Base-by-base conservation (phyloP, 1,284 basidiomycete species). In the Singerocomus rubriflavus region DNA sequence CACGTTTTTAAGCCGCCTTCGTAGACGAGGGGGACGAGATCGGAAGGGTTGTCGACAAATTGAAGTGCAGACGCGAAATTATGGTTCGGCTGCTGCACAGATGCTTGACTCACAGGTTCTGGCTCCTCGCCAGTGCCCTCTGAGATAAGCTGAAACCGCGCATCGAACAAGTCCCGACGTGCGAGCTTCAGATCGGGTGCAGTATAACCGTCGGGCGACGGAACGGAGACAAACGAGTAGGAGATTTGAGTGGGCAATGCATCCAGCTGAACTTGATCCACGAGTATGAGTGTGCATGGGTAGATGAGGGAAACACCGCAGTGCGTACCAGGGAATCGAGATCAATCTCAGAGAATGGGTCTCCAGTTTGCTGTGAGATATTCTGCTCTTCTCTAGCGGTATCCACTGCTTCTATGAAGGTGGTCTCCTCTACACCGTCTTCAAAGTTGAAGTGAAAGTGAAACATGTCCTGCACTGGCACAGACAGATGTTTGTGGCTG, bases 1-100 rank as follows among this genome's bases (percentile, higher is more conserved):
- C 96, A 99, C 3, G 94, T 98, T 71, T 98, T 98, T 49, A 99
- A 68, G 0, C 96, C 96, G 13, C 96, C 96, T 71, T 98, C 96
- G 63, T 99, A 98, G 0, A 94, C 78, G 0, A 93, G 88, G 1
- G 94, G 91, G 10, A 98, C 82, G 11, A 99, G 79, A 70, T 98
- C 96, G 0, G 92, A 93, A 0, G 90, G 85, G 1, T 88, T 81
- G 56, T 93, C 86, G 17, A 93, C 72, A 53, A 88, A 91, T 12
- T 74, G 71, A 2, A 85, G 66, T 0, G 77, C 75, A 6, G 56
- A 57, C 26, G 54, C 30, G 5, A 51, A 43, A 25, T 51, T 48
- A 13, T 51, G 46, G 16, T 53, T 44, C 8, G 48, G 48, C 14
- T 49, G 21, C 4, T 21, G 21, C 4, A 2, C 52, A 11, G 57